Conservation (phyloP, 306 rosid genomes). For the Vigna reflexopilosa region DNA sequence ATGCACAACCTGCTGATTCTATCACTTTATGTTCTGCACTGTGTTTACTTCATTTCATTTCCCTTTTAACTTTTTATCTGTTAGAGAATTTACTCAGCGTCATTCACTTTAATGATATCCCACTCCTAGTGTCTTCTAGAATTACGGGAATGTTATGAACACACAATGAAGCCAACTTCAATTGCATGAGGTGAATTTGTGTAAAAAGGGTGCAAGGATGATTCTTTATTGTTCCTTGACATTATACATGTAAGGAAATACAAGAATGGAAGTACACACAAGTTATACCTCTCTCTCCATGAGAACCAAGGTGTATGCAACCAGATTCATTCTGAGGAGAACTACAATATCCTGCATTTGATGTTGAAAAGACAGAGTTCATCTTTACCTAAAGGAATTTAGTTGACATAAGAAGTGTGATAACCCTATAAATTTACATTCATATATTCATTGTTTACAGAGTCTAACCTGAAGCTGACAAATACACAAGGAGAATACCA, state of each 20-base stretch:
- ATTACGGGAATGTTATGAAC: neutral
- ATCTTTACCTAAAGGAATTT: constrained; percentile 50
- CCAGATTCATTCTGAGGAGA: constrained; percentile 55
- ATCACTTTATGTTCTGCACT: neutral
- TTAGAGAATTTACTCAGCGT: neutral
- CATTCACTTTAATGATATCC: neutral
- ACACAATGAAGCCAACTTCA: neutral
- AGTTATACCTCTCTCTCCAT: constrained; percentile 74
- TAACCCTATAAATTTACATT: neutral
- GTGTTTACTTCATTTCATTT: neutral
- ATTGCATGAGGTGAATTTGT: constrained; percentile 8
- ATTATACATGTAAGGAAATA: neutral
- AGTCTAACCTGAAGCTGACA: constrained; percentile 88
- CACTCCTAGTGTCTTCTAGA: neutral
- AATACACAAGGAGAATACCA: constrained; percentile 86
- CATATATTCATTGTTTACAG: constrained; percentile 26
- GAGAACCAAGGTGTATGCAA: constrained; percentile 69
- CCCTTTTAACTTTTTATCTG: neutral
- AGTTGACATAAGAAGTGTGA: constrained; percentile 33
- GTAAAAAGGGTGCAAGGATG: neutral
- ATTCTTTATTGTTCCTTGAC: constrained; percentile 1
- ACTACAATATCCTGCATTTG: constrained; percentile 59
- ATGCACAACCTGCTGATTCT: constrained; percentile 5
- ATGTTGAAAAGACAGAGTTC: constrained; percentile 43
- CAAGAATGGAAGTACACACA: constrained; percentile 40